Percentiles rank a stretch among this genome's conserved stretches.
Evolutionary conservation across 2,329 filamentous ascomycete genomes (phyloP).

Genomic region (Trichoderma aggressivum): DNA sequence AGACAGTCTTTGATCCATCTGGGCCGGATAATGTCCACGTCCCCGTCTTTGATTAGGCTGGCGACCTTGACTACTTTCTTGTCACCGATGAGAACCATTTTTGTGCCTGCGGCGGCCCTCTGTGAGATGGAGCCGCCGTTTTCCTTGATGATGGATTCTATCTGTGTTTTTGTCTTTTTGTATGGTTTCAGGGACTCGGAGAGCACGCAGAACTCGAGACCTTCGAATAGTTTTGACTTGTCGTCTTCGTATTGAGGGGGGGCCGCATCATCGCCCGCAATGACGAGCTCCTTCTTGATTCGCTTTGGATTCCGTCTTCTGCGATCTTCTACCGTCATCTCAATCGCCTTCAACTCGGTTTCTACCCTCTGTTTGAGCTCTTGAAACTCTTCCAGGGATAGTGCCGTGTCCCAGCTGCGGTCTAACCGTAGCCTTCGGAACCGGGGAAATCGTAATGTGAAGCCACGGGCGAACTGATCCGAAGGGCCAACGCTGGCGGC

Average conservation of each 20-base stretch:
- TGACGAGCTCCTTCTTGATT: conserved; percentile 65
- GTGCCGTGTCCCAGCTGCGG: conserved; percentile 75
- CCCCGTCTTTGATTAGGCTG: conserved; percentile 70
- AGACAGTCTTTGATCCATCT: conserved; percentile 84
- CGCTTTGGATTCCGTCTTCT: conserved; percentile 53
- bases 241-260: conserved; percentile 50
- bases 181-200: conserved; percentile 67
- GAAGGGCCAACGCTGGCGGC: conserved; percentile 73
- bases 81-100: conserved; percentile 74
- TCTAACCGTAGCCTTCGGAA: conserved; percentile 81
- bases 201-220: conserved; percentile 77
- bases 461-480: conserved; percentile 70
- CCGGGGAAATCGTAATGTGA: conserved; percentile 86
- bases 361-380: conserved; percentile 67
- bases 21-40: conserved; percentile 70
- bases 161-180: conserved; percentile 72
- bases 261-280: conserved; percentile 63
- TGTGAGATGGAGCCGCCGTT: conserved; percentile 81
- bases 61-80: conserved; percentile 78
- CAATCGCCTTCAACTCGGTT: conserved; percentile 67
- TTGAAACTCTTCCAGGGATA: conserved; percentile 75
- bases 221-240: conserved; percentile 65
- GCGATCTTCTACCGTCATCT: conserved; percentile 72
- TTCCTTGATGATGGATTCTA: conserved; percentile 78
- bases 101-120: conserved; percentile 57